Percentiles rank a stretch among this genome's conserved stretches.
Conservation (phyloP, 495 filamentous ascomycete genomes). For the Aspergillus affinis region DNA sequence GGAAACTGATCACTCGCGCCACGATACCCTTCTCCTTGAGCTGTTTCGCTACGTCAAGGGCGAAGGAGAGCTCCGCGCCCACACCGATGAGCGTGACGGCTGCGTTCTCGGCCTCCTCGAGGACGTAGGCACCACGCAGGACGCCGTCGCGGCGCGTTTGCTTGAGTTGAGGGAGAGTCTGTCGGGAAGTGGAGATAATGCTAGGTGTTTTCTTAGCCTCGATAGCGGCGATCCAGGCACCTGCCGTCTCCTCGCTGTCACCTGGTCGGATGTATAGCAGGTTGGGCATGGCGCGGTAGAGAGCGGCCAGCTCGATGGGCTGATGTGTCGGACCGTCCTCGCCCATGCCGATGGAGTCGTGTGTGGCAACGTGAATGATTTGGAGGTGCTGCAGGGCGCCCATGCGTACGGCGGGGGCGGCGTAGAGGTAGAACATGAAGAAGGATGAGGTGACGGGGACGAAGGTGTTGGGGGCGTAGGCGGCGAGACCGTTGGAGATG, state of each 20-base stretch:
- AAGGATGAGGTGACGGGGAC: constrained; percentile 54
- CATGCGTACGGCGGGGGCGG: constrained; percentile 60
- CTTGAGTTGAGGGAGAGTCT: constrained; percentile 41
- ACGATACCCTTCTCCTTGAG: constrained; percentile 35
- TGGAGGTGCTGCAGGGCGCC: constrained; percentile 57
- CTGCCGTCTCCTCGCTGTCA: constrained; percentile 57
- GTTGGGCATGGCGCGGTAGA: constrained; percentile 63
- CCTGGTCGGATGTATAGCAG: constrained; percentile 57
- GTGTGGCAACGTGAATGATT: constrained; percentile 58
- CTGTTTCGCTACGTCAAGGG: constrained; percentile 37
- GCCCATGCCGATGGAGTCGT: constrained; percentile 59
- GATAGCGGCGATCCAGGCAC: constrained; percentile 53
- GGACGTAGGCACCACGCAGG: constrained; percentile 46
- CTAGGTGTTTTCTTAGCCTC: constrained; percentile 40
- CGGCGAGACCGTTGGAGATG: constrained; percentile 55
- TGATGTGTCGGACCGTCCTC: constrained; percentile 64
- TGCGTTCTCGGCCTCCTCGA: constrained; percentile 41
- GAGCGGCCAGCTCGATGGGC: constrained; percentile 54
- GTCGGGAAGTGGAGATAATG: constrained; percentile 52
- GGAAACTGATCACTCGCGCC: constrained; percentile 54
- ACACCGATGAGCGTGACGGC: constrained; percentile 50
- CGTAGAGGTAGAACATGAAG: constrained; percentile 64
- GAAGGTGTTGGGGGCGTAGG: constrained; percentile 49
- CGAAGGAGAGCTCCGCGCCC: constrained; percentile 48
- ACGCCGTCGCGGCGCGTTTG: constrained; percentile 44